Percentiles rank a stretch among this genome's conserved stretches.
Evolutionary conservation across 2,329 filamentous ascomycete genomes (phyloP).

Genomic region (Alternaria conjuncta): DNA sequence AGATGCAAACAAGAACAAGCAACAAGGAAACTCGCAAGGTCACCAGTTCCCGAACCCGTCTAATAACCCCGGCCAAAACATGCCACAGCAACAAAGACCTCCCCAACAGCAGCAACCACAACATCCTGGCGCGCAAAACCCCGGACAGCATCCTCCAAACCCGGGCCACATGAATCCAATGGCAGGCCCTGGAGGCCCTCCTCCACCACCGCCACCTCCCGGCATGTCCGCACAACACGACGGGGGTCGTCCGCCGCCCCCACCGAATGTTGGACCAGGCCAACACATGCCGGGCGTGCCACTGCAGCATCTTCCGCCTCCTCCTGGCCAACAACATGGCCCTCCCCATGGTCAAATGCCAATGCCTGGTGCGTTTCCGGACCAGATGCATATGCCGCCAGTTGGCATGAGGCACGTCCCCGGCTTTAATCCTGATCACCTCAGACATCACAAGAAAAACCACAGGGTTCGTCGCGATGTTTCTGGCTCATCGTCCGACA

Average conservation of each 20-base stretch:
- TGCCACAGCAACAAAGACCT: conserved; percentile 14
- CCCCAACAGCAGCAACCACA: conserved; percentile 2
- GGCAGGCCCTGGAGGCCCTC: conserved; percentile 5
- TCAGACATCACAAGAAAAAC: conserved; percentile 24
- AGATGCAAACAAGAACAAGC: conserved; percentile 11
- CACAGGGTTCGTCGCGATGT: conserved; percentile 12
- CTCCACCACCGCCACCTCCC: conserved; percentile 11
- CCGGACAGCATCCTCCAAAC: conserved; percentile 1
- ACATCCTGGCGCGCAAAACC: neutral
- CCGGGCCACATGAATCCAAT: conserved; percentile 3
- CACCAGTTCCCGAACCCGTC: conserved; percentile 8
- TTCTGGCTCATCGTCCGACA: conserved; percentile 21
- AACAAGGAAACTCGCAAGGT: neutral
- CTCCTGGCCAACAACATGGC: neutral
- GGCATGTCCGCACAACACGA: neutral
- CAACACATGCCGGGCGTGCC: conserved; percentile 10
- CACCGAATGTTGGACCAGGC: neutral
- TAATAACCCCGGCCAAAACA: conserved; percentile 3
- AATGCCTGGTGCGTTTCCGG: conserved; percentile 29
- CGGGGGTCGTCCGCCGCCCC: neutral
- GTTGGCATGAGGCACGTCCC: conserved; percentile 13
- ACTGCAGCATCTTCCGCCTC: conserved; percentile 13
- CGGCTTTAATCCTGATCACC: conserved; percentile 8
- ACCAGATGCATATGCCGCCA: conserved; percentile 4
- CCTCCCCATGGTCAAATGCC: neutral